Evolutionary conservation across 306 rosid genomes (phyloP).

Genomic region (Gynostemma pentaphyllum): DNA sequence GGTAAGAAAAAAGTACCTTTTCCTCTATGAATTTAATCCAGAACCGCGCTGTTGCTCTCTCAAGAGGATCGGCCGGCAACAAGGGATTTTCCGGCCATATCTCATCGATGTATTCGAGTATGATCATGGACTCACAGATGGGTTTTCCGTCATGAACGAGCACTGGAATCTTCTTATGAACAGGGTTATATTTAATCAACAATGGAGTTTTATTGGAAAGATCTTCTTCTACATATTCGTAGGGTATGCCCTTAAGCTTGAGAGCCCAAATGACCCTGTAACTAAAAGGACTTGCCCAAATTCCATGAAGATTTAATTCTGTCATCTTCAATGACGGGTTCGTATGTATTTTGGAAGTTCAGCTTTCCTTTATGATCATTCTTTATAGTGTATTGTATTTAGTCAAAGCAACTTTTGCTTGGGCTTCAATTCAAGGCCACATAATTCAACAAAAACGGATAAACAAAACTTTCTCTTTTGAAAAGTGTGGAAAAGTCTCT

Average conservation of each 20-base stretch:
- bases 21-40: constrained; percentile 21
- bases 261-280: constrained; percentile 40
- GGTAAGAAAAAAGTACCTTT: constrained; percentile 19
- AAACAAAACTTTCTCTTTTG: too few species aligned
- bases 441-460: too few species aligned
- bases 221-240: constrained; percentile 37
- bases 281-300: constrained; percentile 31
- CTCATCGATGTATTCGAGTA: constrained; percentile 40
- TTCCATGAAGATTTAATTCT: constrained; percentile 38
- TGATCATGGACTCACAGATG: constrained; percentile 30
- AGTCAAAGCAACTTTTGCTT: too few species aligned
- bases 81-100: constrained; percentile 21
- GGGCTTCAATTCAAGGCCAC: too few species aligned
- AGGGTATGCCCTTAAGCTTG: constrained; percentile 28
- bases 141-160: constrained; percentile 38
- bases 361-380: too few species aligned
- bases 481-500: too few species aligned
- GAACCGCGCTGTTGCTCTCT: constrained; percentile 24
- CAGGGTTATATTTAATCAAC: constrained; percentile 33
- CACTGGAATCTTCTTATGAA: constrained; percentile 35
- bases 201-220: constrained; percentile 21
- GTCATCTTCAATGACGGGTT: too few species aligned
- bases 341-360: too few species aligned
- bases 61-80: constrained; percentile 15
- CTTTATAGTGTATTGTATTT: too few species aligned